Conservation (phyloP, 306 rosid species). For the Benincasa hispida region DNA sequence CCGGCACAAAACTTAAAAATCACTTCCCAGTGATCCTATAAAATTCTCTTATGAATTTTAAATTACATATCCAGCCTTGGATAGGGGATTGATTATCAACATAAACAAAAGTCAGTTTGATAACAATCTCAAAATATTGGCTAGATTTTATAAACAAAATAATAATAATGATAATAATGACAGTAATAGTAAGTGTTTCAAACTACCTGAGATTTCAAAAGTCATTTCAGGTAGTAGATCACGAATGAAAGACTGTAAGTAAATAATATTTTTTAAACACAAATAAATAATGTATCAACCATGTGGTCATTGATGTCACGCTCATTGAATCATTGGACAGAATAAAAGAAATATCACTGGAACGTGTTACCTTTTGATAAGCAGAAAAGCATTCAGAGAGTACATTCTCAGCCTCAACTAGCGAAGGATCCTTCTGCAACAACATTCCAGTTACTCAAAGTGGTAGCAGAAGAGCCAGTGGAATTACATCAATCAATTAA, state of each 20-base stretch:
- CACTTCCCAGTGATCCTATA: no score
- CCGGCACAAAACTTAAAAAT: no score
- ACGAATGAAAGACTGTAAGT: not conserved
- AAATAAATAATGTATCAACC: not conserved
- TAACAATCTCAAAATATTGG: not conserved
- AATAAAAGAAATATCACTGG: not conserved
- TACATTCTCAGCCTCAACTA: conserved; percentile 34
- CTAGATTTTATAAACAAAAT: not conserved
- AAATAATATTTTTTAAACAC: not conserved
- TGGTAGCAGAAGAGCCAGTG: not conserved
- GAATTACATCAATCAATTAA: not conserved
- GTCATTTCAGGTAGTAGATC: not conserved
- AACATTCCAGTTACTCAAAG: conserved; percentile 1
- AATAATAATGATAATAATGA: no score
- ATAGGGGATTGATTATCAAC: no score
- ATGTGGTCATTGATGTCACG: not conserved
- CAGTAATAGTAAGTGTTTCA: not conserved
- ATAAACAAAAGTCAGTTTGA: no score
- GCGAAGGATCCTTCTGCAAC: conserved; percentile 30
- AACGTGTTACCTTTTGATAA: conserved; percentile 42
- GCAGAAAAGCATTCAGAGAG: conserved; percentile 48
- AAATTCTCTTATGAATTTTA: no score
- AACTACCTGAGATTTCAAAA: not conserved
- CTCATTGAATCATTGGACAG: not conserved
- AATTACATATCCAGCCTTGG: no score